Percentiles rank a stretch among this genome's conserved stretches.
phyloP scores from a whole-genome alignment of 805 yeast species.

The Metschnikowia similis region DNA sequence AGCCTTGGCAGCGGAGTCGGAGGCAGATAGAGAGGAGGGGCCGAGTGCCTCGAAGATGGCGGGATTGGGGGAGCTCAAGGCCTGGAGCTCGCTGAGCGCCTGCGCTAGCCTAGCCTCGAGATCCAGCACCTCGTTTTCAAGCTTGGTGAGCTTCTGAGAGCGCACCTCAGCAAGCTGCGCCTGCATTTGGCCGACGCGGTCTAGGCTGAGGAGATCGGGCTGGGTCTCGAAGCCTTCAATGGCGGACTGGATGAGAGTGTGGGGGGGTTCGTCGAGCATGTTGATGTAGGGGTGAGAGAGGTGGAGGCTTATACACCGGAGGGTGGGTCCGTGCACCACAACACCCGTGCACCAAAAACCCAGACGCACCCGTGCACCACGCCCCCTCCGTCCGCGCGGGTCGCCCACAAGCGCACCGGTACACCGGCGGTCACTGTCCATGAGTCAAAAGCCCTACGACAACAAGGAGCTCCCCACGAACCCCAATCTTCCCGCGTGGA shows the following conservation, averaged over 20 bases:
- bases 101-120: conserved; percentile 9
- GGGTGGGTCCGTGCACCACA: too few species aligned
- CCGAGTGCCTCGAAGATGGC: conserved; percentile 20
- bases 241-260: conserved; percentile 36
- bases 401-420: background rate
- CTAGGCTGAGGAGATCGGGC: conserved; percentile 45
- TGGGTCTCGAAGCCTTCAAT: conserved; percentile 48
- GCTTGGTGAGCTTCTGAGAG: conserved; percentile 18
- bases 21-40: conserved; percentile 1
- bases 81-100: conserved; percentile 16
- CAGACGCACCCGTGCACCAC: background rate
- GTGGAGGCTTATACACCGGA: background rate
- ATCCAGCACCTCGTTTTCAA: conserved; percentile 9
- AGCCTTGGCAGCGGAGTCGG: background rate
- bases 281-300: background rate
- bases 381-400: too few species aligned
- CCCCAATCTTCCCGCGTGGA: conserved; percentile 65
- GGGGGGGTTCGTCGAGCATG: conserved; percentile 33
- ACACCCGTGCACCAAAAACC: too few species aligned
- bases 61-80: conserved; percentile 20
- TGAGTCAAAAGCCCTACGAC: conserved; percentile 36
- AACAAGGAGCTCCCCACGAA: conserved; percentile 37
- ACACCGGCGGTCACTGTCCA: conserved; percentile 5
- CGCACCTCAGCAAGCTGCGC: conserved; percentile 27
- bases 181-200: conserved; percentile 40